Evolutionary conservation across 1,284 basidiomycete genomes (phyloP).

Genomic region (Fomitiporia mediterranea): DNA sequence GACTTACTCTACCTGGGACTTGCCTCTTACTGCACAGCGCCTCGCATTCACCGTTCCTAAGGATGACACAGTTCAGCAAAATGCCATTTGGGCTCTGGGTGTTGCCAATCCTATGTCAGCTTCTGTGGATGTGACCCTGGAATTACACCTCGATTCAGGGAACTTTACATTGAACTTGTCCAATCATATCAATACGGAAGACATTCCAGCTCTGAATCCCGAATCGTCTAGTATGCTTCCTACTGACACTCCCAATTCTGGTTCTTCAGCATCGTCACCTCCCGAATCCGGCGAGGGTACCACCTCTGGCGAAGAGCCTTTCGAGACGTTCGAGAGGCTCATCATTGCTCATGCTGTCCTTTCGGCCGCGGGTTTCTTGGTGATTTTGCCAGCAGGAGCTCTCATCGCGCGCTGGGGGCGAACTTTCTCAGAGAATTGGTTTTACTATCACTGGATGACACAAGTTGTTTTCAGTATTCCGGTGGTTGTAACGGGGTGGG

Average conservation of each 20-base stretch:
- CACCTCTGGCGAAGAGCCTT: background rate
- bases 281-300: background rate
- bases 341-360: conserved; percentile 51
- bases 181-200: conserved; percentile 31
- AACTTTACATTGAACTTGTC: conserved; percentile 41
- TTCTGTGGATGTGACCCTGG: conserved; percentile 35
- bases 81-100: conserved; percentile 55
- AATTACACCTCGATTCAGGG: conserved; percentile 45
- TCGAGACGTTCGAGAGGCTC: conserved; percentile 32
- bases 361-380: conserved; percentile 52
- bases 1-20: conserved; percentile 28
- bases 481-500: conserved; percentile 45
- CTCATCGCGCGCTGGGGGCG: conserved; percentile 58
- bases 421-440: conserved; percentile 54
- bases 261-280: background rate
- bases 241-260: conserved; percentile 2
- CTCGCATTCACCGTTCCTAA: conserved; percentile 37
- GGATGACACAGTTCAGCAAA: conserved; percentile 31
- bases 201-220: conserved; percentile 12
- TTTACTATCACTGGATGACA: conserved; percentile 48
- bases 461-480: conserved; percentile 46
- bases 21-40: conserved; percentile 6
- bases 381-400: conserved; percentile 54
- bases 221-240: conserved; percentile 13
- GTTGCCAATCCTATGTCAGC: conserved; percentile 38